A percentile compares a stretch with the other conserved stretches of the same genome.
Evolutionary conservation across 345 rosid genomes (phyloP).

Genomic region (Aquilaria malaccensis): DNA sequence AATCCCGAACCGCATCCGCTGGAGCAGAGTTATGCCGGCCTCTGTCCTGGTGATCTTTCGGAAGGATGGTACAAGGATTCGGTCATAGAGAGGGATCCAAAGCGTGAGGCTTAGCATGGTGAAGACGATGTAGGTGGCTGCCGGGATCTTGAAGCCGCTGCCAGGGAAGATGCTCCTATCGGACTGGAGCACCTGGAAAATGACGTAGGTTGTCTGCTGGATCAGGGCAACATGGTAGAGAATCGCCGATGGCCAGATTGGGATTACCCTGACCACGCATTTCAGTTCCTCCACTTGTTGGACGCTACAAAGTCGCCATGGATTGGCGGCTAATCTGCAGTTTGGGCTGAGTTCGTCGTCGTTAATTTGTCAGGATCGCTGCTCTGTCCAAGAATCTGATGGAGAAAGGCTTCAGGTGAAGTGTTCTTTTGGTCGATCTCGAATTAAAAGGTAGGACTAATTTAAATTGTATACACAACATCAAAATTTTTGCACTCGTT

Average conservation of each 20-base stretch:
- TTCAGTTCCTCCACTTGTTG: slow-evolving; percentile 14
- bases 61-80: slow-evolving; percentile 14
- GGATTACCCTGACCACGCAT: slow-evolving; percentile 10
- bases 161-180: not conserved
- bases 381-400: slow-evolving; percentile 10
- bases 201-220: slow-evolving; percentile 5
- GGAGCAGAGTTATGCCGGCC: slow-evolving; percentile 12
- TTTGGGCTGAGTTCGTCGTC: slow-evolving; percentile 2
- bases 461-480: too few species aligned
- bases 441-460: too few species aligned
- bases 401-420: not conserved
- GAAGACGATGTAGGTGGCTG: slow-evolving; percentile 11
- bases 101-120: slow-evolving; percentile 20
- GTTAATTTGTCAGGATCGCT: not conserved
- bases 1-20: slow-evolving; percentile 9
- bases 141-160: slow-evolving; percentile 14
- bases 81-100: slow-evolving; percentile 25
- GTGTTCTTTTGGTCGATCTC: too few species aligned
- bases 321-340: not conserved
- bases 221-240: not conserved
- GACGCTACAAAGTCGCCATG: slow-evolving; percentile 12
- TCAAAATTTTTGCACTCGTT: too few species aligned
- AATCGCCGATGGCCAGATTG: slow-evolving; percentile 9
- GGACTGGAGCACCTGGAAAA: slow-evolving; percentile 12
- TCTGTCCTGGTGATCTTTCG: not conserved